phyloP scores from a whole-genome alignment of 495 filamentous ascomycete species.

The Penicillium subrubescens region DNA sequence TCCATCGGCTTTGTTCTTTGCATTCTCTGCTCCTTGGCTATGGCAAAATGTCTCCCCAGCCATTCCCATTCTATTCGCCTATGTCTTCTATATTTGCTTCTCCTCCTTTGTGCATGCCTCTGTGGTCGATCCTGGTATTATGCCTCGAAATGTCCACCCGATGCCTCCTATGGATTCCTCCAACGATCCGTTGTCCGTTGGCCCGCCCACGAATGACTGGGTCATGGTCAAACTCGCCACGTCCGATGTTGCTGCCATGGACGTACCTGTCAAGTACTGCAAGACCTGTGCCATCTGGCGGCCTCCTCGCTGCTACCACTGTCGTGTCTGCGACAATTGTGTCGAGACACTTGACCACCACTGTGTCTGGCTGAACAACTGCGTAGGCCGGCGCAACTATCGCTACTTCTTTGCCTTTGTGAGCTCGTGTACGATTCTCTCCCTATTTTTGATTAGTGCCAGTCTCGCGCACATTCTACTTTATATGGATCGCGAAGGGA shows the following conservation, averaged over 20 bases:
- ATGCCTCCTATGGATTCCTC: slow-evolving; percentile 57
- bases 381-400: slow-evolving; percentile 95
- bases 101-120: slow-evolving; percentile 95
- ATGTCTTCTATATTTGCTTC: slow-evolving; percentile 84
- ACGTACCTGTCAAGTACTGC: slow-evolving; percentile 97
- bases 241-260: slow-evolving; percentile 78
- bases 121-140: slow-evolving; percentile 84
- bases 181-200: slow-evolving; percentile 76
- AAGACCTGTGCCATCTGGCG: slow-evolving; percentile 97
- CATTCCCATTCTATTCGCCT: slow-evolving; percentile 87
- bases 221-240: slow-evolving; percentile 79
- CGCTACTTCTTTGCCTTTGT: slow-evolving; percentile 96
- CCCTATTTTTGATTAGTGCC: slow-evolving; percentile 72
- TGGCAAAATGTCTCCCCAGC: slow-evolving; percentile 91
- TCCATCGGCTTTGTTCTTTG: slow-evolving; percentile 80
- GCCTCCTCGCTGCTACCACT: slow-evolving; percentile 92
- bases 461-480: slow-evolving; percentile 78
- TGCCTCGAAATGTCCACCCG: slow-evolving; percentile 80
- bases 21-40: slow-evolving; percentile 85
- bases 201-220: slow-evolving; percentile 88
- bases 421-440: slow-evolving; percentile 70
- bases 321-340: slow-evolving; percentile 94
- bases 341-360: slow-evolving; percentile 98
- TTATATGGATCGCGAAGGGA: slow-evolving; percentile 59
- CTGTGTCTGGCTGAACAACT: slow-evolving; percentile 99